Conservation (phyloP, 345 rosid species). For the Moringa oleifera region DNA sequence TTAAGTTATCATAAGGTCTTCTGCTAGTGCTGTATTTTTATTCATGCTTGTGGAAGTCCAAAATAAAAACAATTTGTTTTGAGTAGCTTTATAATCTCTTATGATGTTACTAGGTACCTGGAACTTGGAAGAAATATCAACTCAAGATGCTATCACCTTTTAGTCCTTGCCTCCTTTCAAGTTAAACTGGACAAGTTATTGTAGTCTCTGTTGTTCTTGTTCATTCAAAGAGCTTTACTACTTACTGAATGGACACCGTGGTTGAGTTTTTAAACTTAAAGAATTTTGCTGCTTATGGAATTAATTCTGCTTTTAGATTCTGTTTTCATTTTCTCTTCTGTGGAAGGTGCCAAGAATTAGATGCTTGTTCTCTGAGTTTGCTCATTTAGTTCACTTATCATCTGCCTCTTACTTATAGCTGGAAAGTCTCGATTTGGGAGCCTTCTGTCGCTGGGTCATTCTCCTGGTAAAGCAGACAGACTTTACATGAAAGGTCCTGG, state of each 20-base stretch:
- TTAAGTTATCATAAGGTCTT: too few relatives aligned
- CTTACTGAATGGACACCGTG: not conserved
- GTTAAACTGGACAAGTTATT: not conserved
- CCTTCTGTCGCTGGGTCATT: conserved; percentile 65
- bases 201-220: not conserved
- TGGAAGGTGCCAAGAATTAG: not conserved
- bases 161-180: not conserved
- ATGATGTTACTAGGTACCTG: not conserved
- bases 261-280: not conserved
- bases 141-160: not conserved
- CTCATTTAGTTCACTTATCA: not conserved
- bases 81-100: not conserved
- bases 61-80: not conserved
- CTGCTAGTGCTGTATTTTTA: not conserved
- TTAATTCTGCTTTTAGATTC: not conserved
- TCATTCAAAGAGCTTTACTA: too few relatives aligned
- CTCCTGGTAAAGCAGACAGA: conserved; percentile 74
- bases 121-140: not conserved
- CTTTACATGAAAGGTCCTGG: conserved; percentile 97
- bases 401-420: conserved; percentile 36
- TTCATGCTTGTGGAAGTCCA: not conserved
- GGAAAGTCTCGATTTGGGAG: conserved; percentile 83
- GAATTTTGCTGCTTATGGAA: not conserved
- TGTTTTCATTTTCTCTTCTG: not conserved
- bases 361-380: not conserved